phyloP scores from a whole-genome alignment of 345 rosid species.

The Bruguiera parviflora region DNA sequence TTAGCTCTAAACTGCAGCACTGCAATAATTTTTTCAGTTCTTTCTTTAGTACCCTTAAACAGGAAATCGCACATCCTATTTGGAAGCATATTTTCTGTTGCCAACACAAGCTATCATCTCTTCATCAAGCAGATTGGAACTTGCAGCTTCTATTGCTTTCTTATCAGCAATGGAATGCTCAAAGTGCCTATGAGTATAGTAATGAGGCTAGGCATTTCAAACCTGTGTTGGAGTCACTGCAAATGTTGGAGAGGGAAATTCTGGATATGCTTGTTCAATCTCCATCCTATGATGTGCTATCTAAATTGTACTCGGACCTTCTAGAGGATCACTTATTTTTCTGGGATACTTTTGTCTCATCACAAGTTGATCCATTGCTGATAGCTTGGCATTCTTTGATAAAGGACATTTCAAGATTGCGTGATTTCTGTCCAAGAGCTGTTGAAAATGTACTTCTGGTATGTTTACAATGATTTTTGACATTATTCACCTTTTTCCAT shows the following conservation, averaged over 20 bases:
- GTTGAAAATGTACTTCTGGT: constrained; percentile 50
- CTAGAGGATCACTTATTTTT: constrained; percentile 64
- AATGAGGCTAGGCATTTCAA: constrained; percentile 36
- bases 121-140: constrained; percentile 33
- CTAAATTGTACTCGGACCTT: constrained; percentile 48
- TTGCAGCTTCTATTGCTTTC: constrained; percentile 50
- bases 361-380: constrained; percentile 41
- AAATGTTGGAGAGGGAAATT: constrained; percentile 52
- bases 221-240: constrained; percentile 55
- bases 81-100: constrained; percentile 52
- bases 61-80: constrained; percentile 66
- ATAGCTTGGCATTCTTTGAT: constrained; percentile 63
- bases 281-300: constrained; percentile 41
- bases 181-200: constrained; percentile 36
- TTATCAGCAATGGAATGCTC: constrained; percentile 68
- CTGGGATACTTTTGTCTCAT: constrained; percentile 55
- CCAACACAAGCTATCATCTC: constrained; percentile 42
- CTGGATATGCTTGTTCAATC: constrained; percentile 52
- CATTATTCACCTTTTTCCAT: constrained; percentile 2
- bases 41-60: constrained; percentile 42
- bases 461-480: constrained; percentile 25
- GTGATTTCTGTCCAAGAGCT: constrained; percentile 42
- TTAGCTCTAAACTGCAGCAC: constrained; percentile 50
- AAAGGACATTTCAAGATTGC: constrained; percentile 57
- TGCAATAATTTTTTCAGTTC: constrained; percentile 37